These are phyloP conservation scores for Botryotinia convoluta DNA, from an alignment of 2,329 filamentous ascomycete species.

Conservation along the genomic window DNA sequence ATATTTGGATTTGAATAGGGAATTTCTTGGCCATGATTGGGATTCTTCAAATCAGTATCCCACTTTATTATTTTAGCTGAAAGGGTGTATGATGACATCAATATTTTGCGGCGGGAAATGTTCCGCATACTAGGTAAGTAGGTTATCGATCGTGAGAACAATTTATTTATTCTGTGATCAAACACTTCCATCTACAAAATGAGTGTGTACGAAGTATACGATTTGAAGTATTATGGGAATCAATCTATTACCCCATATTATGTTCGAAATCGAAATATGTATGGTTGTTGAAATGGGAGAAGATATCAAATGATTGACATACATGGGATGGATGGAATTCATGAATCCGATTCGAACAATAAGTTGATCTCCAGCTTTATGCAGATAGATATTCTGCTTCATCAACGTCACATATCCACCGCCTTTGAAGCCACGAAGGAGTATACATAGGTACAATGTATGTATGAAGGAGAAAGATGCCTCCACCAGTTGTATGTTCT, in stretches of 20 bases:
- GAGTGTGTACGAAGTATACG: background rate
- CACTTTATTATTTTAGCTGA: background rate
- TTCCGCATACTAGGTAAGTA: background rate
- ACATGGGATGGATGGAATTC: background rate
- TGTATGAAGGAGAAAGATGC: slow-evolving; percentile 29
- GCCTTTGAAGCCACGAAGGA: background rate
- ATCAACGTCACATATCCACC: background rate
- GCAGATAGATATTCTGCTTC: background rate
- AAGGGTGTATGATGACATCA: slow-evolving; percentile 3
- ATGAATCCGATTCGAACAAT: background rate
- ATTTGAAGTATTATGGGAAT: background rate
- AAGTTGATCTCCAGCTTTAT: background rate
- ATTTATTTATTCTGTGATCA: background rate
- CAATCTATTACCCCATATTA: background rate
- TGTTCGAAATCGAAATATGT: background rate
- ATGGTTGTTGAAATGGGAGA: background rate
- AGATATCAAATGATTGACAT: background rate
- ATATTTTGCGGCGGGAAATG: background rate
- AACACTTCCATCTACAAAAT: background rate
- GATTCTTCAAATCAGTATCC: background rate
- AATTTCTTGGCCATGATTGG: background rate
- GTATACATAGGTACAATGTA: background rate
- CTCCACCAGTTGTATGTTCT: slow-evolving; percentile 37
- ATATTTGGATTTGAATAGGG: background rate
- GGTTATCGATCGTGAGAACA: background rate